Base-by-base conservation (phyloP, 208 protist species). In the Trypanosoma scelopori region DNA sequence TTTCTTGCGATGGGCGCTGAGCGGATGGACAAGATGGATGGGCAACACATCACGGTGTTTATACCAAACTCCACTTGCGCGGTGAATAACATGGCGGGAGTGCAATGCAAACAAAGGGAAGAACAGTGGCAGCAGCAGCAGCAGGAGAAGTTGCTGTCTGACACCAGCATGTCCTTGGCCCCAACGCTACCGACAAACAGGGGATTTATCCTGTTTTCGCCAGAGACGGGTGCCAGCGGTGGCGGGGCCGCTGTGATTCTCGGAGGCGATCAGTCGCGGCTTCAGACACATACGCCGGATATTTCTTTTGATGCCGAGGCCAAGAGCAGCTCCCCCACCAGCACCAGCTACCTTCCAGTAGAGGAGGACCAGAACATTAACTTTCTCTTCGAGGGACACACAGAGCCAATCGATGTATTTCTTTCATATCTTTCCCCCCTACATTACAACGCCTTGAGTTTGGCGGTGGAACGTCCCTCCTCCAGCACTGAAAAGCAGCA, bases 351-450 rank as follows among this genome's bases (percentile, higher is more conserved):
- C 18, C 6, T 18, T 18, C 5, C 28, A 18, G 12, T 32, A 41
- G 51, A 56, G 12, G n/a, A 64, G 13, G 65, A 70, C 15, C 23
- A 47, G 9, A 39, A 51, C 1, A 45, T 55, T 55, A 72, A 59
- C 47, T 86, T 87, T 59, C 47, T 70, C 1, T 92, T 91, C 42
- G 89, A 92, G 58, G 65, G 64, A n/a, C 84, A 80, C 47, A 76
- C 56, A 37, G 82, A 90, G 65, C 77, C 89, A 25, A 85, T 92
- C 51, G 85, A 93, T 51, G 74, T 94, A 20, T 94, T 96, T 53
- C 81, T 96, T n/a, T 90, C 87, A 20, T 96, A 96, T 69, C 67
- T 94, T 3, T 92, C 79, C 58, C 91, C 91, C 4, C 80, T 94
- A 39, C 91, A 96, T 72, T 96, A 94, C 84, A 94, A 96, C 67